phyloP scores from a whole-genome alignment of 768 basidiomycete species.

The Postia placenta region DNA sequence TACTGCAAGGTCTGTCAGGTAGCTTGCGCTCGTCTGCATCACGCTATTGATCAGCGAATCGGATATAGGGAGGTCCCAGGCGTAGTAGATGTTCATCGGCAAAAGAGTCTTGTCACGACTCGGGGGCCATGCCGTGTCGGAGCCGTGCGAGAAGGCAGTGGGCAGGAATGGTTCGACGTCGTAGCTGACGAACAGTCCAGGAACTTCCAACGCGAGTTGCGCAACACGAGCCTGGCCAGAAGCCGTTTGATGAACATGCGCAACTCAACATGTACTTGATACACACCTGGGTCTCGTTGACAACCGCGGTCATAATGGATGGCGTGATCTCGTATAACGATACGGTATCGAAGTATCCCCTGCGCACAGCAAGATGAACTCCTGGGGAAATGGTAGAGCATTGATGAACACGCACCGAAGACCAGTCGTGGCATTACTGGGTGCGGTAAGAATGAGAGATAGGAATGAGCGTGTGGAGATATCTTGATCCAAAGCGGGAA shows the following conservation, averaged over 20 bases:
- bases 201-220: slow-evolving; percentile 24
- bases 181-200: slow-evolving; percentile 31
- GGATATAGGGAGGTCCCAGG: slow-evolving; percentile 29
- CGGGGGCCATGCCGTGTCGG: slow-evolving; percentile 42
- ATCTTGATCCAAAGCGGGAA: slow-evolving; percentile 34
- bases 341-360: slow-evolving; percentile 27
- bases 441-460: slow-evolving; percentile 33
- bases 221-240: slow-evolving; percentile 37
- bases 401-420: slow-evolving; percentile 28
- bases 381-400: slow-evolving; percentile 23
- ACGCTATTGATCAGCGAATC: slow-evolving; percentile 35
- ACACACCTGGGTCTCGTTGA: slow-evolving; percentile 34
- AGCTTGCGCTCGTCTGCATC: slow-evolving; percentile 28
- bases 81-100: slow-evolving; percentile 34
- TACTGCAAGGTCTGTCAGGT: slow-evolving; percentile 30
- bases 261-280: no score
- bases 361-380: neutral
- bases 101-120: slow-evolving; percentile 27
- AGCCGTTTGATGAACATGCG: neutral
- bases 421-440: slow-evolving; percentile 29
- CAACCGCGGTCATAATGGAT: slow-evolving; percentile 30
- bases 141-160: slow-evolving; percentile 30
- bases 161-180: slow-evolving; percentile 43
- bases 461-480: slow-evolving; percentile 35
- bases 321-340: slow-evolving; percentile 28